Evolutionary conservation across 2,329 filamentous ascomycete genomes (phyloP).

Genomic region (Ophiosphaerella korrae): DNA sequence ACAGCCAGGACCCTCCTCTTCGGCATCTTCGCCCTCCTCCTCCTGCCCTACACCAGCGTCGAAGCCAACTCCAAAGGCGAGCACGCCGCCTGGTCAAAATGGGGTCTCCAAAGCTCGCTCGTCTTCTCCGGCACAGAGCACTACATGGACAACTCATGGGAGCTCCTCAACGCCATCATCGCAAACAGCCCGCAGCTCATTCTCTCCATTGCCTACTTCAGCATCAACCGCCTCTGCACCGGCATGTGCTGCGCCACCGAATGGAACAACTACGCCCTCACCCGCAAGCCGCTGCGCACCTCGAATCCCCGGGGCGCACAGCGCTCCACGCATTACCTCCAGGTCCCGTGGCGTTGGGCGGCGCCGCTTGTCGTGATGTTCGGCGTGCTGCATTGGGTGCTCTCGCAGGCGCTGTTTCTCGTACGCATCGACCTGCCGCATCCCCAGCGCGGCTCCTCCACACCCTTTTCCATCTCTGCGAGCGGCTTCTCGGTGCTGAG

Average conservation of each 20-base stretch:
- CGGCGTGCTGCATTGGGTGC: constrained; percentile 50
- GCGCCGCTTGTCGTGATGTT: constrained; percentile 43
- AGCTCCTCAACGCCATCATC: constrained; percentile 37
- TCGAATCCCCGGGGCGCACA: constrained; percentile 39
- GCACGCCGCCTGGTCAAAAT: background rate
- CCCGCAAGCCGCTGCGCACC: constrained; percentile 45
- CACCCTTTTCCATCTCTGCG: background rate
- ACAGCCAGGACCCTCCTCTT: no score
- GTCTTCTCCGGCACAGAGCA: no score
- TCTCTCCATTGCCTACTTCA: constrained; percentile 54
- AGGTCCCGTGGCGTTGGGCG: constrained; percentile 46
- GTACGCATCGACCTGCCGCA: constrained; percentile 21
- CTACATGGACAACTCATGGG: background rate
- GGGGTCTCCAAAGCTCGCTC: constrained; percentile 7
- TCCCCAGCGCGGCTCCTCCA: background rate
- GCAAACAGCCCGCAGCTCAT: constrained; percentile 57
- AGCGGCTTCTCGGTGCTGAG: constrained; percentile 12
- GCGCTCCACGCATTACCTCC: constrained; percentile 49
- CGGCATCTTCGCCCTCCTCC: no score
- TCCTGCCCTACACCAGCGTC: no score
- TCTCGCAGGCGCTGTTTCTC: constrained; percentile 53
- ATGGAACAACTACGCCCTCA: constrained; percentile 49
- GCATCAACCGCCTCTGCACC: constrained; percentile 54
- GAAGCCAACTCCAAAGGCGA: no score
- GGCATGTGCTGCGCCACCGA: constrained; percentile 55